Percentiles rank a stretch among this genome's conserved stretches.
phyloP scores from a whole-genome alignment of 805 yeast genomes.

The Wickerhamomyces pijperi region DNA sequence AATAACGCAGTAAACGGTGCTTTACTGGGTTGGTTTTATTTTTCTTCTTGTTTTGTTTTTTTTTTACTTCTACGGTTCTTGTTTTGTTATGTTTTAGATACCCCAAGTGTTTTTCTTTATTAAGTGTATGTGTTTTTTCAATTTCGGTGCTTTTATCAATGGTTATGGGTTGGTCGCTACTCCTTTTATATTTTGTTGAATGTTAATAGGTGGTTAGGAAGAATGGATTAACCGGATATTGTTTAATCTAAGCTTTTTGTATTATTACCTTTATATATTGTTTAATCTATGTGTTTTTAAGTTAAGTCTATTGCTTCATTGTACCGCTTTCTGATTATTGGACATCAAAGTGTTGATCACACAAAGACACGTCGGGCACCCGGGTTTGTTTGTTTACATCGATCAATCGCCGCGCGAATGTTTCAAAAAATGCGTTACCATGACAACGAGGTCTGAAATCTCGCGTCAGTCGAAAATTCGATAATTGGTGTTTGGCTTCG shows the following conservation, averaged over 20 bases:
- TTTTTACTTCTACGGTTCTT: neutral
- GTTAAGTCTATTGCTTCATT: too few species aligned
- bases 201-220: neutral
- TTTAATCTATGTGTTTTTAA: neutral
- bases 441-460: too few species aligned
- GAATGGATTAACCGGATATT: neutral
- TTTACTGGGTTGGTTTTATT: neutral
- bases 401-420: too few species aligned
- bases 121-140: too few species aligned
- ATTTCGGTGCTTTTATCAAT: neutral
- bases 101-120: too few species aligned
- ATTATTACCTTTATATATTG: neutral
- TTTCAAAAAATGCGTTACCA: too few species aligned
- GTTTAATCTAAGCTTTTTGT: neutral
- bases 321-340: too few species aligned
- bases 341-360: too few species aligned
- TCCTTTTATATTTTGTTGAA: neutral
- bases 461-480: too few species aligned
- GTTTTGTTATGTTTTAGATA: neutral
- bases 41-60: neutral
- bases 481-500: too few species aligned
- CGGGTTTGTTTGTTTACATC: too few species aligned
- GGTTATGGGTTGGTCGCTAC: neutral
- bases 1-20: neutral
- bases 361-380: too few species aligned